Evolutionary conservation across 1,284 basidiomycete genomes (phyloP).

Genomic region (Moniliophthora roreri): DNA sequence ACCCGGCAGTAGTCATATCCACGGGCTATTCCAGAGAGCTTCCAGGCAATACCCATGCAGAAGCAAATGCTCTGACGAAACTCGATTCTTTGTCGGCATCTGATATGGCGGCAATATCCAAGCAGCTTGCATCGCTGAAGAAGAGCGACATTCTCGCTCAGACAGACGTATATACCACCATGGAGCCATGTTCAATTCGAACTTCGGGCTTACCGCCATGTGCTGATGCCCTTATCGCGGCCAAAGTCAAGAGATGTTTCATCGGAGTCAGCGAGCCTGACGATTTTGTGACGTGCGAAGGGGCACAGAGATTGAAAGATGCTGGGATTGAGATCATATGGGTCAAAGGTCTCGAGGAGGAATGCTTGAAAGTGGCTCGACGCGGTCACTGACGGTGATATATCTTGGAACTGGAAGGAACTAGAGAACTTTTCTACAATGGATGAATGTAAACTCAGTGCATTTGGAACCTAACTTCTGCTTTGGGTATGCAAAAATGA

Average conservation of each 20-base stretch:
- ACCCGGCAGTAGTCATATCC: conserved; percentile 55
- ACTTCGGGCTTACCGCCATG: conserved; percentile 89
- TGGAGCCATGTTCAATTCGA: conserved; percentile 94
- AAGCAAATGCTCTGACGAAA: conserved; percentile 91
- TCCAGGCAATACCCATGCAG: conserved; percentile 95
- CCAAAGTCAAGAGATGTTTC: conserved; percentile 74
- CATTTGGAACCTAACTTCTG: background rate
- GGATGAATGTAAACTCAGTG: no score
- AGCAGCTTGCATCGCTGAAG: conserved; percentile 26
- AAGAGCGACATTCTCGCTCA: conserved; percentile 44
- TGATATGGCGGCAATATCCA: conserved; percentile 44
- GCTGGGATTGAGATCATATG: conserved; percentile 80
- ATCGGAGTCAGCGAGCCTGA: conserved; percentile 93
- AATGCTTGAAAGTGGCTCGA: conserved; percentile 79
- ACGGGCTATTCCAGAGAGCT: conserved; percentile 93
- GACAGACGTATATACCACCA: conserved; percentile 88
- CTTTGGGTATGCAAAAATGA: background rate
- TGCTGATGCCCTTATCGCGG: conserved; percentile 80
- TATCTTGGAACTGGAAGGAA: no score
- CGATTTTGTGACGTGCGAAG: conserved; percentile 95
- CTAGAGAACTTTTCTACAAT: no score
- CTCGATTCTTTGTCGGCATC: conserved; percentile 32
- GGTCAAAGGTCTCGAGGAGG: conserved; percentile 67
- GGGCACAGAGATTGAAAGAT: conserved; percentile 72
- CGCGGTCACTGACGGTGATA: conserved; percentile 46